Conservation (phyloP, 2,329 filamentous ascomycete genomes). For the Malbranchea zuffiana region DNA sequence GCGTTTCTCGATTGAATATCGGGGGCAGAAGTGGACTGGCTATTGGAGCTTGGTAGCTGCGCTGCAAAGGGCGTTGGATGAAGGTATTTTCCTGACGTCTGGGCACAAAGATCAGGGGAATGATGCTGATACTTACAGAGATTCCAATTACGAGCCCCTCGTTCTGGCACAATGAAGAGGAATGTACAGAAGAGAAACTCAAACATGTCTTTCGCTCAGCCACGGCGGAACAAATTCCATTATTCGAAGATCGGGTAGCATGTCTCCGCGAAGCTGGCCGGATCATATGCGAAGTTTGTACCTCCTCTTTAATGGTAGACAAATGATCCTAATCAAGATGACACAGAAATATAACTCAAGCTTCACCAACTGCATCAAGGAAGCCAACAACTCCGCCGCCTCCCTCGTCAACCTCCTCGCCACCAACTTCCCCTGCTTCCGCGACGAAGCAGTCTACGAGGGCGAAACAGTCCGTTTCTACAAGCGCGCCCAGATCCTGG, state of each 20-base stretch:
- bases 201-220: constrained; percentile 73
- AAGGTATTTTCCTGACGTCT: constrained; percentile 44
- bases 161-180: constrained; percentile 70
- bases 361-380: constrained; percentile 60
- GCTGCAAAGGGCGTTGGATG: constrained; percentile 75
- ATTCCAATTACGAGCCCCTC: constrained; percentile 80
- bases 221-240: constrained; percentile 75
- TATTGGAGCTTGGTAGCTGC: constrained; percentile 91
- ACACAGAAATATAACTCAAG: constrained; percentile 62
- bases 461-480: constrained; percentile 67
- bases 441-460: constrained; percentile 67
- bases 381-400: constrained; percentile 69
- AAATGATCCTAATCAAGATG: not conserved
- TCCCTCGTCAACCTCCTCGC: constrained; percentile 76
- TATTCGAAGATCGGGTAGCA: constrained; percentile 64
- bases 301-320: not conserved
- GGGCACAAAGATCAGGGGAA: not conserved
- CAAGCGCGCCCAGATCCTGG: constrained; percentile 91
- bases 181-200: constrained; percentile 64
- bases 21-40: constrained; percentile 73
- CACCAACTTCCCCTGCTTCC: constrained; percentile 71
- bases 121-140: constrained; percentile 37
- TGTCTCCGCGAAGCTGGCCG: constrained; percentile 75
- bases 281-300: constrained; percentile 61
- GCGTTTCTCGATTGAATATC: constrained; percentile 73